Base-by-base conservation (phyloP, 2,329 filamentous ascomycete species). In the Bisporella sp. region DNA sequence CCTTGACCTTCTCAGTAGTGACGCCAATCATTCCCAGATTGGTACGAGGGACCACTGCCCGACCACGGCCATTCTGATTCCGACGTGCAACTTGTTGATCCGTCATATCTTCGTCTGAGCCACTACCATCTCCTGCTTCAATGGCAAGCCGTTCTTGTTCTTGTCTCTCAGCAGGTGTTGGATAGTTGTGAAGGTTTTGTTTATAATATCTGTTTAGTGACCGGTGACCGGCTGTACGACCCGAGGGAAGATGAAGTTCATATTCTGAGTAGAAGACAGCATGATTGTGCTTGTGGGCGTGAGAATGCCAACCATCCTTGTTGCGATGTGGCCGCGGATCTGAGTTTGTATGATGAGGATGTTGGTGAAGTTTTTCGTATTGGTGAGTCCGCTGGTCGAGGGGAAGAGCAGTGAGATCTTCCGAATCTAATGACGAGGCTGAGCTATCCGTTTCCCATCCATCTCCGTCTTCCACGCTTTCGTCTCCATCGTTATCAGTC, bases 381-480 rank as follows among this genome's bases (percentile, higher is more conserved):
- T 87, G 83, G 60, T 86, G 79, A 45, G 80, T 75, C 57, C 82
- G 80, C 43, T 81, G 77, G 56, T 92, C 87, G 32, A 89, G 84
- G 2, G 87, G 87, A 6, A 95, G 82, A 6, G 86, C 82, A 5
- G 83, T 86, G 41, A 95, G 81, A 59, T 96, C 89, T 49, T 87
- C 87, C 1, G 89, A 93, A 57, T 91, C 89, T 35, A 95, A 77
- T 8, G 89, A 95, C 1, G 91, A 96, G n/a, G 79, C 85, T 7
- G 87, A 90, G 57, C 85, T 90, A 66, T 97, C 93, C 0, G 91
- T 96, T 70, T 99, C 93, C 92, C 93, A 97, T 42, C 89, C 90
- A 41, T 92, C 89, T 5, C 84, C 82, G 9, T 77, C 73, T 47
- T 73, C 72, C 61, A 77, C 73, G 12, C 76, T 72, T 42, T 78